Conservation (phyloP, 176 grass and related monocot genomes). For the Tillandsia leiboldiana region DNA sequence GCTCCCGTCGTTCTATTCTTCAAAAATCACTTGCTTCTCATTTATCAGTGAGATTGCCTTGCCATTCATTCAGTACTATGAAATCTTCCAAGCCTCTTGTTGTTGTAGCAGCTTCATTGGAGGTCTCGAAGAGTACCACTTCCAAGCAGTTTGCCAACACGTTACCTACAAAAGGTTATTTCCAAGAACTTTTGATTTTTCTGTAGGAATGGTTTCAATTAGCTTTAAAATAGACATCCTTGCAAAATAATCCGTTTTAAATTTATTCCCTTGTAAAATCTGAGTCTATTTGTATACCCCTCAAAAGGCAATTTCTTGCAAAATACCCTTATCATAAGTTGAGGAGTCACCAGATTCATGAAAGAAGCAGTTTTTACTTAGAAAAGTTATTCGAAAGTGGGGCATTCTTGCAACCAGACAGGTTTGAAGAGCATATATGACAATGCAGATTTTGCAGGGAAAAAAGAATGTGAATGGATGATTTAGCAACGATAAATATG, state of each 20-base stretch:
- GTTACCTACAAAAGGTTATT: slow-evolving; percentile 35
- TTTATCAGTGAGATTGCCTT: slow-evolving; percentile 14
- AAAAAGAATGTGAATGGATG: not conserved
- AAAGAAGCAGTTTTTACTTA: too few species aligned
- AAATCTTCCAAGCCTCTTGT: slow-evolving; percentile 16
- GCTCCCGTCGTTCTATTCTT: slow-evolving; percentile 3
- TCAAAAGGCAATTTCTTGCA: not conserved
- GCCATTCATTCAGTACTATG: slow-evolving; percentile 3
- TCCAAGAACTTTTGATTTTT: not conserved
- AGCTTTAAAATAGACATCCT: too few species aligned
- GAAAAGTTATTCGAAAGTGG: too few species aligned
- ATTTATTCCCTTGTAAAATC: too few species aligned
- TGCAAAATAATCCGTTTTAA: too few species aligned
- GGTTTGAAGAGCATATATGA: too few species aligned
- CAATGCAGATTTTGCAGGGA: not conserved
- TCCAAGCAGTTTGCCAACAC: slow-evolving; percentile 16
- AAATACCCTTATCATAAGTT: too few species aligned
- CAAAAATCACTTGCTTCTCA: slow-evolving; percentile 8
- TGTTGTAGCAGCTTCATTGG: slow-evolving; percentile 19
- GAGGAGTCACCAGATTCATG: too few species aligned
- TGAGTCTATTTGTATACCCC: too few species aligned
- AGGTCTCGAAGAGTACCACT: slow-evolving; percentile 12
- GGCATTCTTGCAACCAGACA: too few species aligned
- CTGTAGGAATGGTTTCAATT: not conserved
- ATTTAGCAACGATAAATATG: too few species aligned